Evolutionary conservation across 495 filamentous ascomycete genomes (phyloP), one percentile per base, ranked within the genome.

Genomic region (Podospora pseudoanserina): DNA sequence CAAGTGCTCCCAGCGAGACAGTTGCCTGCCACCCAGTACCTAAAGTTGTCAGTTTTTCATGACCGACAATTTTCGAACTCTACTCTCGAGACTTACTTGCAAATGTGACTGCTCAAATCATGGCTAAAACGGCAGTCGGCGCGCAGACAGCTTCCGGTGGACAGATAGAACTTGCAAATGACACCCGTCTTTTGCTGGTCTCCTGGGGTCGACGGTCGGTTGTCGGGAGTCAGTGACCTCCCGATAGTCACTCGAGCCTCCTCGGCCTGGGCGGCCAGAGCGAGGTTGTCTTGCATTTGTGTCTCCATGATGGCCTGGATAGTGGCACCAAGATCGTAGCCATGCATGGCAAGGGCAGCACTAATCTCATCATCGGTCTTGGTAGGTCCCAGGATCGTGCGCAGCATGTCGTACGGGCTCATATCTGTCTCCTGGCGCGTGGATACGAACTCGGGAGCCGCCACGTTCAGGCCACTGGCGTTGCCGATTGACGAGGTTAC

Each of bases 61-160:
- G 39, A 6, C 9, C 13, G 7, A 16, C 13, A 11, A 3, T 16
- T 49, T 49, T 49, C 0, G 5, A 49, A 13, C 9, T 16, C 39
- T 13, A 49, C 7, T 49, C 13, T 7, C 9, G 13, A 23, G 4
- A 90, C 92, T 84, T 84, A 98, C 90, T 98, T 99, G 94, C 96
- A 99, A 67, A 99, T 87, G 70, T 97, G 95, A 71, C 89, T 94
- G 70, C 92, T 96, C 39, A 96, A 81, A 74, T 99, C 96, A 79
- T 99, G 96, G 70, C 93, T 97, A 79, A 97, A 99, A 61, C 94
- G 89, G 72, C 96, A 99, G 74, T 99, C 96, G 62, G 94, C 94
- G 34, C 96, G 87, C 34, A 97, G 87, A 74, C 96, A 99, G 75
- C 92, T 89, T 5, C 96, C 96, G 19, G 89, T 94, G 16, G 94